Base-by-base conservation (phyloP, 2,329 filamentous ascomycete genomes). In the Cladosporium halotolerans region DNA sequence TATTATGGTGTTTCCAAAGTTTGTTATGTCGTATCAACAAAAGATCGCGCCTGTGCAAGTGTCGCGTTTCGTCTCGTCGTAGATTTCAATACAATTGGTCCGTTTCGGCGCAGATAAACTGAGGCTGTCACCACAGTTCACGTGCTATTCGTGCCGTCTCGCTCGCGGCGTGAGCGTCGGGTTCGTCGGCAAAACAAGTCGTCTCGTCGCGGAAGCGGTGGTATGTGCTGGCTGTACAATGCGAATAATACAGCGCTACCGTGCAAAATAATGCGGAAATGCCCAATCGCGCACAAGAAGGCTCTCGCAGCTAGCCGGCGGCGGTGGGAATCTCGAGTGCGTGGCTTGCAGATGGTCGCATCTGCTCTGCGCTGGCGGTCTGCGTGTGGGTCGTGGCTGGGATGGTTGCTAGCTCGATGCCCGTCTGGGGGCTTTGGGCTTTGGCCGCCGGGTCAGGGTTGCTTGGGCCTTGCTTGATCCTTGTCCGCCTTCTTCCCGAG, bases 301-400 rank as follows among this genome's bases (percentile, higher is more conserved):
- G 5, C 23, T 28, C 23, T 19, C 45, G 45, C 33, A 18, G 39
- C 14, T 39, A 11, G 33, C 11, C 33, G 45, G 28, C 47, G 46
- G 45, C 45, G 45, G 36, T 39, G 36, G 36, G 5, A n/a, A 8
- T 14, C 11, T 3, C 8, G 36, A 39, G 36, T 39, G 36, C 36
- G 36, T 39, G 36, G 36, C 36, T 13, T 39, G 36, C 36, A 39
- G 36, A 18, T 14, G 36, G 36, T 9, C 36, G 13, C 36, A 39
- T 13, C 36, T n/a, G n/a, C 18, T 40, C 38, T 50, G 38, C 39
- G 47, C 38, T 50, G 47, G 47, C 47, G 47, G 47, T 50, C 47
- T 50, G 38, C 36, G 32, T 39, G 36, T 14, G 36, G 36, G 36
- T 39, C 36, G 36, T 39, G 36, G 36, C 36, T 39, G 36, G 36